Base-by-base conservation (phyloP, 805 yeast genomes). In the Kuraishia molischiana region DNA sequence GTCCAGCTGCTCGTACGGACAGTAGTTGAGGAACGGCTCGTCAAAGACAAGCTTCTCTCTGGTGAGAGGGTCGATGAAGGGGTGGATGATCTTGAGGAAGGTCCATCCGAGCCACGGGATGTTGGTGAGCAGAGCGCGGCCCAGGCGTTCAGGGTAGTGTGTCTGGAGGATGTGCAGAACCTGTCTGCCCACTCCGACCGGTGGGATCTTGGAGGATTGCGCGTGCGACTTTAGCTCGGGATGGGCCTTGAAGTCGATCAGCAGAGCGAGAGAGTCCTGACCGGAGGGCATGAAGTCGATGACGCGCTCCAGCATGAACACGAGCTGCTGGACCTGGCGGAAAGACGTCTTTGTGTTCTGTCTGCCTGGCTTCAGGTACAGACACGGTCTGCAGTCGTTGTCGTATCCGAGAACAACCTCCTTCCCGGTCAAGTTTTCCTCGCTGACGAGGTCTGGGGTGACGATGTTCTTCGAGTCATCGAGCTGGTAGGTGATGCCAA, bases 231-330 rank as follows among this genome's bases (percentile, higher is more conserved):
- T 58, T 31, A 60, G 52, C 53, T 64, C 69, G 39, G 85, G 82
- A 42, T 85, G 78, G 15, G 84, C 79, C 59, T 90, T 85, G 62
- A 92, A 90, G 59, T 92, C 98, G 46, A 92, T 90, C 45, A 94
- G 66, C 38, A 92, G 62, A 1, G 97, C 95, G 38, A 92, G 65
- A 10, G 94, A 81, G 54, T 90, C 98, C 61, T 92, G 98, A 18
- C 97, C 97, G 0, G 86, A 71, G 1, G 97, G 96, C 97, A 92
- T 90, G 58, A 74, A 85, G 58, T 87, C 94, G 40, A 90, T 89
- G 32, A 84, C 95, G 41, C 89, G 71, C 59, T 92, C 99, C 38
- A 92, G 68, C 87, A 82, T 82, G 63, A 69, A 90, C 5, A 92
- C 97, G 55, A 92, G 66, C 56, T 87, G 96, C 59, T 92, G 95